phyloP scores from a whole-genome alignment of 2,329 filamentous ascomycete species.

The Tolypocladium capitatum region DNA sequence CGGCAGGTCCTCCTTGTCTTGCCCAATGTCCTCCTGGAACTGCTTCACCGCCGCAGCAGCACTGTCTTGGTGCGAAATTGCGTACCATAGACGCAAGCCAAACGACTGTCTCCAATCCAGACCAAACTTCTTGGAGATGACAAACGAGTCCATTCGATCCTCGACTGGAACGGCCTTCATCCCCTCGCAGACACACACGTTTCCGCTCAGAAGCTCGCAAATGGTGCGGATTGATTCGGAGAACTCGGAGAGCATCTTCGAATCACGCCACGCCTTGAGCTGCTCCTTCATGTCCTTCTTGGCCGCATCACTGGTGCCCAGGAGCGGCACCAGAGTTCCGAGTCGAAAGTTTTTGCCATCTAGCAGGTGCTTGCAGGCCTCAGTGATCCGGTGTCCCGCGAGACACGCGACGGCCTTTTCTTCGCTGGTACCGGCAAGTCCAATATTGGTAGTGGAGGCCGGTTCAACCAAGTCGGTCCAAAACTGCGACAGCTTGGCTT shows the following conservation, averaged over 20 bases:
- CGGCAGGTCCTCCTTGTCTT: constrained; percentile 59
- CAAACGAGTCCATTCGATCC: constrained; percentile 67
- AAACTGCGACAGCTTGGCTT: constrained; percentile 54
- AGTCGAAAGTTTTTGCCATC: constrained; percentile 68
- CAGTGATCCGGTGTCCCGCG: constrained; percentile 62
- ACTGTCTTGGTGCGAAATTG: constrained; percentile 52
- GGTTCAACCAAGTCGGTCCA: constrained; percentile 54
- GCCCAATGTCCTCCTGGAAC: constrained; percentile 61
- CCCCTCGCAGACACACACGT: constrained; percentile 72
- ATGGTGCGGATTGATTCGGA: constrained; percentile 70
- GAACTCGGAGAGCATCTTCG: constrained; percentile 79
- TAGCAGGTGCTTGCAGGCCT: constrained; percentile 70
- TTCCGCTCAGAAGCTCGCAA: constrained; percentile 80
- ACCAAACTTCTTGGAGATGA: constrained; percentile 69
- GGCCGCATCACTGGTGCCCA: constrained; percentile 57
- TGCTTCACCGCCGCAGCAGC: constrained; percentile 59
- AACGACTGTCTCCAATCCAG: constrained; percentile 92
- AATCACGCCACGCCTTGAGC: constrained; percentile 69
- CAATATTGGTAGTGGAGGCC: constrained; percentile 38
- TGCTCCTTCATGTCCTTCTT: constrained; percentile 68
- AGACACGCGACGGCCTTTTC: constrained; percentile 75
- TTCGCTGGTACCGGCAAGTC: constrained; percentile 51
- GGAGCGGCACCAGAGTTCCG: constrained; percentile 71
- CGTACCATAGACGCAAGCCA: constrained; percentile 83
- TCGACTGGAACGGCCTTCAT: constrained; percentile 60